Evolutionary conservation across 352 stramenopile genomes (phyloP), one percentile per base, ranked within the genome.

Genomic region (Phytophthora europaea): DNA sequence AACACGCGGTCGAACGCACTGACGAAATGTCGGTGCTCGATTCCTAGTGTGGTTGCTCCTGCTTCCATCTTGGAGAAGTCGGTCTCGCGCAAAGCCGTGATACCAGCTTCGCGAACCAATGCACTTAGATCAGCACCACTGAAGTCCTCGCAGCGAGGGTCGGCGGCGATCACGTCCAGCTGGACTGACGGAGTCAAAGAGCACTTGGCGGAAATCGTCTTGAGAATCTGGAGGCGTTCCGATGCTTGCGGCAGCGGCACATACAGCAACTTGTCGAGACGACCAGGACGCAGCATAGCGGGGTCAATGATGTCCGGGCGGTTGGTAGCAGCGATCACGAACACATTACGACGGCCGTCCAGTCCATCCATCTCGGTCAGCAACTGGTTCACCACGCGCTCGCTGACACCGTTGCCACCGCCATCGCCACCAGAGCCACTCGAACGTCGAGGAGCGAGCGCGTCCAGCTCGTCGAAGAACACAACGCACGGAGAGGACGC

Each of bases 391-490:
- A 98, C 94, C 12, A 98, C 94, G 28, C 93, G 90, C 74, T 98
- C 98, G 61, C 90, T 99, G 15, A 99, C 93, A 38, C 93, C 92
- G 70, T 98, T 97, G 59, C 87, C 88, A 60, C 85, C 82, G 57
- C 53, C 57, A 62, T 96, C 87, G 13, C 83, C 74, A 52, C 76
- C 77, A 31, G 78, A 77, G 18, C 75, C 84, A 47, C 85, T 92
- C 0, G 94, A 97, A 10, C 98, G 86, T 43, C 96, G 94, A 9
- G 98, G 98, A 67, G 94, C 98, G 16, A 99, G 78, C 34, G 97
- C 97, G 80, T 99, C 98, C 23, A 99, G 86, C 81, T 99, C 98
- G 67, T 99, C 98, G 63, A 99, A 99, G 82, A 99, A 99, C 15
- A 99, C 95, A n/a, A 99, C 97, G 78, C 98, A 99, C 4, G 98